Evolutionary conservation across 1,284 basidiomycete species (phyloP), one percentile per base, ranked within the genome.

Genomic region (Peniophora sp.): DNA sequence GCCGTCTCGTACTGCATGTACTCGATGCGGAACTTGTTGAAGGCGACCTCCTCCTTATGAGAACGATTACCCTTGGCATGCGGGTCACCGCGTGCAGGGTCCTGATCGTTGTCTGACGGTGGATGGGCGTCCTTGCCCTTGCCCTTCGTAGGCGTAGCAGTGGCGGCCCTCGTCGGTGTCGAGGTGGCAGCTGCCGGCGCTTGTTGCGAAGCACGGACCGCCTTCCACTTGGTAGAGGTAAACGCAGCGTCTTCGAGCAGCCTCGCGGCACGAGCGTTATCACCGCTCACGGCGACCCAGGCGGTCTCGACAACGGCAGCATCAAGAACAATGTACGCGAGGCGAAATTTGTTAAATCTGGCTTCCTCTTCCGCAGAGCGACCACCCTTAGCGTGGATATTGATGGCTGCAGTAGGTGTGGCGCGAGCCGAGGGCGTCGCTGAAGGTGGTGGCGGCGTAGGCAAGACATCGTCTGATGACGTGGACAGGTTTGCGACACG

Each of bases 381-480:
- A 5, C 27, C 27, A 12, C 27, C 27, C 27, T 32, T 32, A 12
- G 27, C 27, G 27, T 32, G 27, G 12, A 32, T 32, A 32, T 32
- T 32, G 27, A 32, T 32, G 27, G 19, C 38, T 34, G 23, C 20
- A 58, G 3, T 59, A 12, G 27, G 27, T 32, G 27, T 32, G 27
- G 27, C 27, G 27, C 27, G 27, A 12, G 27, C 27, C 27, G 27
- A 32, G 27, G 27, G 27, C 27, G 27, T 41, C 38, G 38, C 8
- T 41, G 38, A 8, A 6, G 38, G 38, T 16, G 6, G 27, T 53
- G 63, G 65, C 44, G 64, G 61, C 54, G 78, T 81, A 9, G 77
- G 70, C 56, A 81, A 64, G 9, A 79, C 82, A 48, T 87, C 85
- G 39, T 88, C 85, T 22, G 82, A 84, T 2, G 83, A 81, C 3